Evolutionary conservation across 179 eudicot species (phyloP).

Genomic region (Spinacia oleracea): DNA sequence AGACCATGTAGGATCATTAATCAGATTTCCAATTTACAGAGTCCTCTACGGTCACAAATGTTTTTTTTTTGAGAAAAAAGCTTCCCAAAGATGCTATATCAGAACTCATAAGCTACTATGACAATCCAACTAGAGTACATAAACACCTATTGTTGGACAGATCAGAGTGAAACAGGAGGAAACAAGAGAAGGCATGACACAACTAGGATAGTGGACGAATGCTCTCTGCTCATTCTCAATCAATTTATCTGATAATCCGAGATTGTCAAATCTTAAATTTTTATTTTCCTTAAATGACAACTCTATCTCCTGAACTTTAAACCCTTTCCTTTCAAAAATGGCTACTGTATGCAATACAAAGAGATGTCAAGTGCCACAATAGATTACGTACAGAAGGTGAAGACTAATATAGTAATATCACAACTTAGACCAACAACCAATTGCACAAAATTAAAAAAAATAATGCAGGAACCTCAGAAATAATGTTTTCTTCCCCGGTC

Average conservation of each 20-base stretch:
- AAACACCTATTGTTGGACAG: not conserved
- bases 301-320: not conserved
- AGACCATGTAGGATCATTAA: not conserved
- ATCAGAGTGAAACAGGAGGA: not conserved
- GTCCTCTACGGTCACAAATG: not conserved
- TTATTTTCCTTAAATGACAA: no score
- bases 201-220: not conserved
- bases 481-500: no score
- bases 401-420: no score
- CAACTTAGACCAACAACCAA: no score
- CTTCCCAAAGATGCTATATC: not conserved
- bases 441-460: no score
- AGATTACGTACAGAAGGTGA: no score
- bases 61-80: no score
- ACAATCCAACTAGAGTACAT: not conserved
- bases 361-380: no score
- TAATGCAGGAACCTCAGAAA: no score
- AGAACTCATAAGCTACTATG: not conserved
- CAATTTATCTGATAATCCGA: not conserved
- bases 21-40: not conserved
- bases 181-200: not conserved
- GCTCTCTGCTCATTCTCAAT: not conserved
- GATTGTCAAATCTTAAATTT: not conserved
- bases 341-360: not conserved
- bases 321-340: not conserved